These are phyloP conservation scores for Thalassiosira exigua DNA, from an alignment of 352 stramenopile species.

Conservation along the genomic window DNA sequence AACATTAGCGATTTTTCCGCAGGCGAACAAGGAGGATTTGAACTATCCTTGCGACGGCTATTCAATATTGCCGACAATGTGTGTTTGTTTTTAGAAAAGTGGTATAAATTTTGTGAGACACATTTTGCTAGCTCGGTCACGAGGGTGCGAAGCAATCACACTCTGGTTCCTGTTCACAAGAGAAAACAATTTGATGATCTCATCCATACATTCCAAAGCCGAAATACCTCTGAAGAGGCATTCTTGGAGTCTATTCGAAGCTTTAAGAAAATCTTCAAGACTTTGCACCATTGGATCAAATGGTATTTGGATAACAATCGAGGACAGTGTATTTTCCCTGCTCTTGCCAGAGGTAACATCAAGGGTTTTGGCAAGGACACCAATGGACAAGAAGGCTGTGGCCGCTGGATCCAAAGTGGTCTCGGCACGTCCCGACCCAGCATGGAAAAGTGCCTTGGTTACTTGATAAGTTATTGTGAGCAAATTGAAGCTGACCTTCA, in stretches of 20 bases:
- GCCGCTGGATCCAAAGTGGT: neutral
- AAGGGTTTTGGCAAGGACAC: conserved; percentile 7
- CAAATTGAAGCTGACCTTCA: neutral
- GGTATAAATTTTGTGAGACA: neutral
- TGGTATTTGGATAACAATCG: conserved; percentile 3
- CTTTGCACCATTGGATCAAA: conserved; percentile 8
- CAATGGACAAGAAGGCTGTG: conserved; percentile 3
- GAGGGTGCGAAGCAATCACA: neutral
- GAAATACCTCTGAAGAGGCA: neutral
- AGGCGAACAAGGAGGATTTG: conserved; percentile 3
- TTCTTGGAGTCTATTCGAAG: neutral
- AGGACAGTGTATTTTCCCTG: neutral
- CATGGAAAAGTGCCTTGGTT: neutral
- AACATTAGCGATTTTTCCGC: conserved; percentile 22
- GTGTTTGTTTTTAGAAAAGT: neutral
- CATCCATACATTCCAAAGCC: neutral
- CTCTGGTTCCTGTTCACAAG: neutral
- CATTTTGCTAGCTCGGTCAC: neutral
- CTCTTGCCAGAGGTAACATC: neutral
- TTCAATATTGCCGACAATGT: conserved; percentile 3
- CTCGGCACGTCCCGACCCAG: neutral
- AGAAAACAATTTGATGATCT: neutral
- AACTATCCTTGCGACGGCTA: neutral
- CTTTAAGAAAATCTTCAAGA: neutral
- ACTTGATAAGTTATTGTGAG: neutral